These are phyloP conservation scores for Termitomyces sp. DNA, from an alignment of 768 basidiomycete genomes.

Conservation along the genomic window DNA sequence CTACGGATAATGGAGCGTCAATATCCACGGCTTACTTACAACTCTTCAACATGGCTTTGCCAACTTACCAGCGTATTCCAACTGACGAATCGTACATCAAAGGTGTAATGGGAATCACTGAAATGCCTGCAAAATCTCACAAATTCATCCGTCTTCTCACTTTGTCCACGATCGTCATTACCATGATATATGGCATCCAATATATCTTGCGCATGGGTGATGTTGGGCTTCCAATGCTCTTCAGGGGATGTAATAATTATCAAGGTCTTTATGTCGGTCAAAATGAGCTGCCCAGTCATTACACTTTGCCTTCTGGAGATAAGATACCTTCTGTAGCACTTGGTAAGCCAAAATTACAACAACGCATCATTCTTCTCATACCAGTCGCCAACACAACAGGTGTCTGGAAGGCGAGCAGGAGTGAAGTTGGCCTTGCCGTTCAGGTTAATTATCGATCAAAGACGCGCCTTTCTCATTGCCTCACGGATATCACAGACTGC, in stretches of 20 bases:
- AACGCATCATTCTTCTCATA: background rate
- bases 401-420: conserved; percentile 53
- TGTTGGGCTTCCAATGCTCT: background rate
- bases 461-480: background rate
- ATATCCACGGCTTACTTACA: no score
- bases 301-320: conserved; percentile 59
- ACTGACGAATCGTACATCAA: background rate
- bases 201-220: background rate
- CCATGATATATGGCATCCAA: conserved; percentile 5
- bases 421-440: conserved; percentile 64
- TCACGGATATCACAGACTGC: conserved; percentile 36
- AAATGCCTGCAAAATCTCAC: background rate
- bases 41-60: conserved; percentile 7
- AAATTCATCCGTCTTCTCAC: conserved; percentile 46
- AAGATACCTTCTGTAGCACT: conserved; percentile 64
- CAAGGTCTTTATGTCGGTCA: conserved; percentile 4
- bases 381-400: conserved; percentile 26
- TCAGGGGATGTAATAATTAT: background rate
- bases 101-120: background rate
- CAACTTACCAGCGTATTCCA: conserved; percentile 6
- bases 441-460: conserved; percentile 29
- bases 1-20: no score
- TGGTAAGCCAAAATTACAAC: conserved; percentile 29
- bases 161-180: conserved; percentile 5
- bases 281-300: conserved; percentile 37